phyloP scores from a whole-genome alignment of 106 monocot genomes.

The Posidonia australis region DNA sequence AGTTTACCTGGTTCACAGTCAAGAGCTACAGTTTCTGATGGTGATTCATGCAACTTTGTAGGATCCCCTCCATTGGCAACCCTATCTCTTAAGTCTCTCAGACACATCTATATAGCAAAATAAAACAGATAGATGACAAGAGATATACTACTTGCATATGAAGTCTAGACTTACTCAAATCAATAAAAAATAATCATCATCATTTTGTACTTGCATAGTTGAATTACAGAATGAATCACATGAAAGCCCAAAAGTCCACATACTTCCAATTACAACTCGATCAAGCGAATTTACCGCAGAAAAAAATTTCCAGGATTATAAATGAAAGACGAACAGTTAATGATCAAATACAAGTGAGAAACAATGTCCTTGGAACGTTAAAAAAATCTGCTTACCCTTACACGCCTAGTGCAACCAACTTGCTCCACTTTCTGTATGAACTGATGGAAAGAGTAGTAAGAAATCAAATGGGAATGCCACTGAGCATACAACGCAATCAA shows the following conservation, averaged over 20 bases:
- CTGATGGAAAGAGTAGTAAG: slow-evolving; percentile 89
- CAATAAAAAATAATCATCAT: too few relatives aligned
- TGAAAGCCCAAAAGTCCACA: too few relatives aligned
- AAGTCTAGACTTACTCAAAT: background rate
- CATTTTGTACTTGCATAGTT: too few relatives aligned
- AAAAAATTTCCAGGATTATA: too few relatives aligned
- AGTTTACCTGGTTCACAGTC: slow-evolving; percentile 38
- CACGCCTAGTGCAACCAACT: slow-evolving; percentile 56
- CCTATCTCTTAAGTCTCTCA: slow-evolving; percentile 63
- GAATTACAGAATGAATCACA: too few relatives aligned
- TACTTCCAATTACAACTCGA: too few relatives aligned
- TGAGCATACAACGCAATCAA: slow-evolving; percentile 61
- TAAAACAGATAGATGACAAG: background rate
- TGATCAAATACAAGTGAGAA: background rate
- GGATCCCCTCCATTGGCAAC: slow-evolving; percentile 87
- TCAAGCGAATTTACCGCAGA: too few relatives aligned
- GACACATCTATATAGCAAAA: slow-evolving; percentile 36
- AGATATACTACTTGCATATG: background rate
- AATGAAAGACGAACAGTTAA: too few relatives aligned
- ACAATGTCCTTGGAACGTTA: background rate
- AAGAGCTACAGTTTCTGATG: slow-evolving; percentile 33
- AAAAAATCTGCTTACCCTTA: slow-evolving; percentile 48
- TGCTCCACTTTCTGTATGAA: slow-evolving; percentile 73
- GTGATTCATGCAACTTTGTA: slow-evolving; percentile 68
- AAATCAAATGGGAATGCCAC: slow-evolving; percentile 77